Base-by-base conservation (phyloP, 129 eudicot genomes). In the Flaveria sonorensis region DNA sequence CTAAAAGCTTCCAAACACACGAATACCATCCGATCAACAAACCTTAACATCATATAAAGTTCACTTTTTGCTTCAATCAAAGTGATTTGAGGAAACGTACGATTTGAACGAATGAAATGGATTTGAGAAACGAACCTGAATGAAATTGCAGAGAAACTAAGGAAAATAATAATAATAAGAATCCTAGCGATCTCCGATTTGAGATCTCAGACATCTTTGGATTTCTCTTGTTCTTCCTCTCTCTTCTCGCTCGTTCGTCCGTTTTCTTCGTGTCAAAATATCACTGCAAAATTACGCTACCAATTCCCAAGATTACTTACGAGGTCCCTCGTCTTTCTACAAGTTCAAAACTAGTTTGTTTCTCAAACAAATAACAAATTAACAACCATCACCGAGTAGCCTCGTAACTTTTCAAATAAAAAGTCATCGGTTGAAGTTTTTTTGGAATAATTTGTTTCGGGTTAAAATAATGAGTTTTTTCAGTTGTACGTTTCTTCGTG, bases 151-250 rank as follows among this genome's bases (percentile, higher is more conserved):
- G 67, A 52, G 83, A 83, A 68, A 87, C 70, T 76, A 85, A 81
- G 81, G 82, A 78, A 45, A 85, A 8, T 30, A 16, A 6, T 30
- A 30, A 30, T 36, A 86, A 53, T 46, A 87, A 74, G 63, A 77
- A 57, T 52, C 83, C 82, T 50, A 80, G 67, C 70, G 62, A 75
- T 75, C 78, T 82, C 78, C 85, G 80, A 78, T 70, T 53, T 56
- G 89, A 85, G 89, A 86, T 85, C 89, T 78, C 88, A 42, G 84
- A 81, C 96, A 89, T 89, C 66, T 74, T 78, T 86, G 40, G 40
- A 36, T 36, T 36, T 36, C 40, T 36, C 40, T 36, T 36, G 40
- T 36, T 36, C 40, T 36, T 36, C 40, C 77, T 80, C 55, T 71
- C 78, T 30, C 79, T 62, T 62, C 47, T 62, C 30, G 46, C 21